Evolutionary conservation across 805 yeast species (phyloP).

Genomic region (Hemisphaericaspora nanyangensis): DNA sequence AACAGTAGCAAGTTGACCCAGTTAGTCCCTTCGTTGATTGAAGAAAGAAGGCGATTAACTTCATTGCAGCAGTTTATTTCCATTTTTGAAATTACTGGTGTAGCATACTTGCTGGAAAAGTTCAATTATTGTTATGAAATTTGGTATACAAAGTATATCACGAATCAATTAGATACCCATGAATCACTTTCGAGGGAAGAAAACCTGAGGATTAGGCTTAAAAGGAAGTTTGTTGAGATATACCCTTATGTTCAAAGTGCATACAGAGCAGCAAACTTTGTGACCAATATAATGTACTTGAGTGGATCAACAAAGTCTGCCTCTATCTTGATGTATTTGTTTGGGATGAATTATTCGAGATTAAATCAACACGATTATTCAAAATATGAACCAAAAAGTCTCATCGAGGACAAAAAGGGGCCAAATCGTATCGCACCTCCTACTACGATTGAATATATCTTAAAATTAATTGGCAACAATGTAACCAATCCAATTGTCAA

Average conservation of each 20-base stretch:
- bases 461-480: slow-evolving; percentile 18
- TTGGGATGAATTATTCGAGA: slow-evolving; percentile 64
- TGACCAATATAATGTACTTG: slow-evolving; percentile 60
- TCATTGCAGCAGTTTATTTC: slow-evolving; percentile 50
- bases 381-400: slow-evolving; percentile 20
- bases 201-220: slow-evolving; percentile 23
- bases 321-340: slow-evolving; percentile 54
- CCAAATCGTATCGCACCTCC: slow-evolving; percentile 39
- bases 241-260: slow-evolving; percentile 59
- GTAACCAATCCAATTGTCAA: slow-evolving; percentile 27
- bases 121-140: slow-evolving; percentile 60
- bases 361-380: slow-evolving; percentile 49
- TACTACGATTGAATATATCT: slow-evolving; percentile 32
- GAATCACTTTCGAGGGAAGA: slow-evolving; percentile 20
- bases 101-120: slow-evolving; percentile 69
- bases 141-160: slow-evolving; percentile 54
- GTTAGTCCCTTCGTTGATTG: slow-evolving; percentile 41
- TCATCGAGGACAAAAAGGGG: slow-evolving; percentile 8
- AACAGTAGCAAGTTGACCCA: slow-evolving; percentile 31
- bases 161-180: slow-evolving; percentile 38
- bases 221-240: slow-evolving; percentile 45
- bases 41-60: slow-evolving; percentile 50
- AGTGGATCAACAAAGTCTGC: slow-evolving; percentile 66
- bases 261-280: slow-evolving; percentile 47
- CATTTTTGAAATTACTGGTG: slow-evolving; percentile 56